phyloP scores from a whole-genome alignment of 495 filamentous ascomycete genomes.

The Choiromyces venosus region DNA sequence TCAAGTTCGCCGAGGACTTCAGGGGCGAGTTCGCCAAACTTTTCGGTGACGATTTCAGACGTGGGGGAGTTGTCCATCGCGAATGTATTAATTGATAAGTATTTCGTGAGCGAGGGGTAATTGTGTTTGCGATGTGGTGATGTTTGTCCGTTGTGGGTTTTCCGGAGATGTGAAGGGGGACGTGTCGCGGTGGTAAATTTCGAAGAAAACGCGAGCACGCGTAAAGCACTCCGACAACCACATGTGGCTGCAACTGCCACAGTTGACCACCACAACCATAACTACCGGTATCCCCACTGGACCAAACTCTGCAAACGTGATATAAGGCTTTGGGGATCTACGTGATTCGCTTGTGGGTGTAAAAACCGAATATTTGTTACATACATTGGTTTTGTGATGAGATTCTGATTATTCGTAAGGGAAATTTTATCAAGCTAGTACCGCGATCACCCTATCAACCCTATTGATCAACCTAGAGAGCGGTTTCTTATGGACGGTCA shows the following conservation, averaged over 20 bases:
- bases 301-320: too few relatives aligned
- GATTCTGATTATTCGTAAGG: not conserved
- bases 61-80: constrained; percentile 13
- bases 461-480: not conserved
- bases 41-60: constrained; percentile 16
- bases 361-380: not conserved
- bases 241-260: not conserved
- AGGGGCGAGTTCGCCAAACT: constrained; percentile 43
- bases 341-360: not conserved
- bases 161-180: not conserved
- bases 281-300: too few relatives aligned
- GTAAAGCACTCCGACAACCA: not conserved
- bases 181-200: not conserved
- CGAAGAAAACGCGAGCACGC: not conserved
- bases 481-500: not conserved
- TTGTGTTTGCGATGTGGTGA: not conserved
- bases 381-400: not conserved
- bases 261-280: not conserved
- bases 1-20: constrained; percentile 73
- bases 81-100: not conserved
- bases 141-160: not conserved
- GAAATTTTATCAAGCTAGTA: not conserved
- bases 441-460: not conserved
- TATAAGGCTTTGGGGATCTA: not conserved
- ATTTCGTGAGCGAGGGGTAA: not conserved